phyloP scores from a whole-genome alignment of 2,329 filamentous ascomycete species.

The Clarireedia paspali region DNA sequence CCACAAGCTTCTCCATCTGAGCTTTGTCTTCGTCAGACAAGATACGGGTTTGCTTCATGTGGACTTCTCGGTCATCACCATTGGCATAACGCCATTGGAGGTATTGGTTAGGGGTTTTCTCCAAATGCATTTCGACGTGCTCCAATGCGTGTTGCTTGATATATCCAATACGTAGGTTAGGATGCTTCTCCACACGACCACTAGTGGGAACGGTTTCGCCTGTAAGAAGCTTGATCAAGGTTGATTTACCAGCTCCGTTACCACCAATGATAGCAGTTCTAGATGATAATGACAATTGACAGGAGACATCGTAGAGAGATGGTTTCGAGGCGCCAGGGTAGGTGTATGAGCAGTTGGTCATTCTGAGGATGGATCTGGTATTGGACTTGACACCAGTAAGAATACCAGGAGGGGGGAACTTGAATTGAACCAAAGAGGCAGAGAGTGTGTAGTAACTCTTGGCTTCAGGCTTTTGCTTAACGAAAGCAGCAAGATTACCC shows the following conservation, averaged over 20 bases:
- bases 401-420: constrained; percentile 94
- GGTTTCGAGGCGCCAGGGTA: constrained; percentile 87
- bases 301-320: constrained; percentile 81
- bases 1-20: constrained; percentile 87
- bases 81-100: constrained; percentile 97
- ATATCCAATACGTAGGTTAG: constrained; percentile 96
- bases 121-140: constrained; percentile 98
- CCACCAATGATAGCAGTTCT: constrained; percentile 93
- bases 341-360: constrained; percentile 86
- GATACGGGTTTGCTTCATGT: constrained; percentile 94
- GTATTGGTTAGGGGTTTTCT: constrained; percentile 99
- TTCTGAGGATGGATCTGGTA: constrained; percentile 89
- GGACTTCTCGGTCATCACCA: constrained; percentile 91
- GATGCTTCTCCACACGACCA: constrained; percentile 94
- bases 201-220: constrained; percentile 78
- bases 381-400: constrained; percentile 90
- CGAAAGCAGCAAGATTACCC: constrained; percentile 77
- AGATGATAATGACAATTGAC: constrained; percentile 79
- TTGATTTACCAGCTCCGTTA: constrained; percentile 97
- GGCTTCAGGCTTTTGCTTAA: constrained; percentile 82
- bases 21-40: constrained; percentile 76
- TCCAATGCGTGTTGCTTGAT: constrained; percentile 99
- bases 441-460: constrained; percentile 98
- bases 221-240: constrained; percentile 93
- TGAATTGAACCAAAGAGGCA: constrained; percentile 84